Evolutionary conservation across 345 rosid species (phyloP).

Genomic region (Aegle marmelos): DNA sequence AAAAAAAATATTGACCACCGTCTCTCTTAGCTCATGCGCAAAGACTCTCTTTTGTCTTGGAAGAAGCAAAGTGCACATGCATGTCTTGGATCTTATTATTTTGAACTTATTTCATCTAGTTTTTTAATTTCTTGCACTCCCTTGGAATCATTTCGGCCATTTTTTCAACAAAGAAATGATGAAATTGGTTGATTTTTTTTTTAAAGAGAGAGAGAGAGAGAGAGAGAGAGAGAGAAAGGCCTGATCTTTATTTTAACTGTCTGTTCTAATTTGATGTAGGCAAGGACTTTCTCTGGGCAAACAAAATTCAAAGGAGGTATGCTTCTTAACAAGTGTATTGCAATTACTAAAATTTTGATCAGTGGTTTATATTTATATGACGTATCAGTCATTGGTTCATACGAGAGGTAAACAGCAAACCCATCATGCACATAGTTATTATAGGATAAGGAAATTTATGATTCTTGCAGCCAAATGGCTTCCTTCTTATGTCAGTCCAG

Average conservation of each 20-base stretch:
- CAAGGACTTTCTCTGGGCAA: constrained; percentile 70
- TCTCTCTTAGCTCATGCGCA: neutral
- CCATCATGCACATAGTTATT: neutral
- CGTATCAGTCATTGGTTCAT: neutral
- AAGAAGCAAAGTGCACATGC: neutral
- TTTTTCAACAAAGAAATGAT: neutral
- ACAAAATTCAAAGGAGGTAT: constrained; percentile 90
- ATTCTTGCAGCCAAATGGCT: neutral
- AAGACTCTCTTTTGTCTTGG: neutral
- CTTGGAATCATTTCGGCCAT: neutral
- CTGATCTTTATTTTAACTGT: constrained; percentile 11
- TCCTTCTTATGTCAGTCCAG: constrained; percentile 13
- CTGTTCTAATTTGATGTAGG: constrained; percentile 50
- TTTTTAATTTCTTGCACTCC: neutral
- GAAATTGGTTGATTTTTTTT: too few relatives aligned
- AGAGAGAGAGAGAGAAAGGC: neutral
- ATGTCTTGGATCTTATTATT: neutral
- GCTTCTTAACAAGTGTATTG: constrained; percentile 1
- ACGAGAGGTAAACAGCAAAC: neutral
- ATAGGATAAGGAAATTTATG: neutral
- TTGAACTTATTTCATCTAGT: neutral
- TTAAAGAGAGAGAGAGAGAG: neutral
- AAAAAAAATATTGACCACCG: neutral
- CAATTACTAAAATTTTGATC: neutral
- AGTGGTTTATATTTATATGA: neutral